Percentiles rank a stretch among this genome's conserved stretches.
These are phyloP conservation scores for Thyridium curvatum DNA, from an alignment of 2,329 filamentous ascomycete genomes.

Conservation along the genomic window DNA sequence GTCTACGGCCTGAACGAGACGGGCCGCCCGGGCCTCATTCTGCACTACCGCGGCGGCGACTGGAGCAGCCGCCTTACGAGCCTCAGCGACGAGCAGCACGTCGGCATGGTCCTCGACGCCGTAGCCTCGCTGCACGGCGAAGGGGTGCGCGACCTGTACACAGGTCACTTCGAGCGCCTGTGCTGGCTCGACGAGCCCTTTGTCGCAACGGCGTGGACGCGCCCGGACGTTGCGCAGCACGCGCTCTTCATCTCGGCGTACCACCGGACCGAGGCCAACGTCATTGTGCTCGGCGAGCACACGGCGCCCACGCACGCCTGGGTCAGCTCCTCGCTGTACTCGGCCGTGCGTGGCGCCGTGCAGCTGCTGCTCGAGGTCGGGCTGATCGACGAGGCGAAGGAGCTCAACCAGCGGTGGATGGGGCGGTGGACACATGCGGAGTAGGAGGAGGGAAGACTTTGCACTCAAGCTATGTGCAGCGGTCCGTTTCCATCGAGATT, in stretches of 20 bases:
- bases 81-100: conserved; percentile 8
- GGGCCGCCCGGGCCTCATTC: conserved; percentile 21
- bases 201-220: conserved; percentile 19
- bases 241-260: conserved; percentile 24
- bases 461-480: no score
- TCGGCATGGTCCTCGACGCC: conserved; percentile 19
- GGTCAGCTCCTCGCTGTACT: conserved; percentile 21
- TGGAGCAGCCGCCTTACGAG: conserved; percentile 22
- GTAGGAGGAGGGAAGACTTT: no score
- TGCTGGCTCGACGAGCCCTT: conserved; percentile 24
- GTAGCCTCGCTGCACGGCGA: conserved; percentile 20
- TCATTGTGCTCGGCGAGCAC: conserved; percentile 27
- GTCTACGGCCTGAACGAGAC: conserved; percentile 26
- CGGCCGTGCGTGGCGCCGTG: conserved; percentile 19
- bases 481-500: no score
- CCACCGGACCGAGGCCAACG: conserved; percentile 23
- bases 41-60: conserved; percentile 20
- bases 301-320: conserved; percentile 25
- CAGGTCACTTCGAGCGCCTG: conserved; percentile 22
- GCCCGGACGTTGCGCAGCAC: conserved; percentile 22
- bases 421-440: conserved; percentile 10
- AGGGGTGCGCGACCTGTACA: conserved; percentile 16
- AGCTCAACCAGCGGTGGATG: conserved; percentile 15
- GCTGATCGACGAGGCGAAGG: conserved; percentile 16
- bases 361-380: conserved; percentile 19